Percentiles rank a stretch among this genome's conserved stretches.
Evolutionary conservation across 139 green algal species (phyloP).

Genomic region (Dunaliella sp.): DNA sequence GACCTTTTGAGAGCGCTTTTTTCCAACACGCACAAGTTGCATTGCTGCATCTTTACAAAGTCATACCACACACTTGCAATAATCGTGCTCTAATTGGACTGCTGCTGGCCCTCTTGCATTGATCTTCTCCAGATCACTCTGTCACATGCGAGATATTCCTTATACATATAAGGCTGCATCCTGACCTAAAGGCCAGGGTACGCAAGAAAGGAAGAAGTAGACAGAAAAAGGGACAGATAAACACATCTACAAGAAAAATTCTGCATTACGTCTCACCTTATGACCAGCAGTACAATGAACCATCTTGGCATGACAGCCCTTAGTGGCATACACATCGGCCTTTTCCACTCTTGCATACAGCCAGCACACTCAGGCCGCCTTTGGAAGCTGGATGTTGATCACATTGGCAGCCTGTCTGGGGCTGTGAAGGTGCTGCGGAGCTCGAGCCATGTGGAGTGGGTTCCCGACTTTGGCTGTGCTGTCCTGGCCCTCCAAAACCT

Average conservation of each 20-base stretch:
- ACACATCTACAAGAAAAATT: not conserved
- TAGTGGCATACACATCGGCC: not conserved
- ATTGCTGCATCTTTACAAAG: not conserved
- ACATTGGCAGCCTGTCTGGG: not conserved
- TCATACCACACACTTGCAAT: not conserved
- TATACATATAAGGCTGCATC: no score
- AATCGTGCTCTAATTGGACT: not conserved
- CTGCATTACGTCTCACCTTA: not conserved
- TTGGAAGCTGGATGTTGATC: not conserved
- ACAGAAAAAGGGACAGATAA: no score
- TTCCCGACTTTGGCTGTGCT: not conserved
- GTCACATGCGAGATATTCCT: not conserved
- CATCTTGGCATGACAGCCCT: no score
- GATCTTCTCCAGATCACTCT: not conserved
- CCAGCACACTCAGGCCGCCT: not conserved
- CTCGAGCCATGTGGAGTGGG: not conserved
- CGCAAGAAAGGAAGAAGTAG: no score
- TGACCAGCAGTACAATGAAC: no score
- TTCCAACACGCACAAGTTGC: not conserved
- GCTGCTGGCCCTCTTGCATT: not conserved
- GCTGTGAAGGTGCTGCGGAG: not conserved
- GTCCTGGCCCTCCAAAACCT: not conserved
- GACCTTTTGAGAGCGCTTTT: no score
- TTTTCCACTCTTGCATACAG: not conserved
- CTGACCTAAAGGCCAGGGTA: no score